Evolutionary conservation across 2,329 filamentous ascomycete species (phyloP).

Genomic region (Sporothrix variecibatus): DNA sequence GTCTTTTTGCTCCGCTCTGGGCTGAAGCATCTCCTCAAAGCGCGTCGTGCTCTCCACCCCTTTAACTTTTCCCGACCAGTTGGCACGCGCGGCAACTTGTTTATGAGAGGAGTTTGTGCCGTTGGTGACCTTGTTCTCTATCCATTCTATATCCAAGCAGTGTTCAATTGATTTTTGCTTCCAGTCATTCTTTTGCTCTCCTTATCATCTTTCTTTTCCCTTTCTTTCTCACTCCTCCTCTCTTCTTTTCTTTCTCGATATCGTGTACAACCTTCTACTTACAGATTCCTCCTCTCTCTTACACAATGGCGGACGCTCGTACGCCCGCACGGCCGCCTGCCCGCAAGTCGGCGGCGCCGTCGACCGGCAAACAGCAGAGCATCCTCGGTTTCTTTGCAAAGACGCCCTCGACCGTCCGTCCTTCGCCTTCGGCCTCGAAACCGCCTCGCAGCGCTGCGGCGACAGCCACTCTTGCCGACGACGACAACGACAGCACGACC

Average conservation of each 20-base stretch:
- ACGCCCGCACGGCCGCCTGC: constrained; percentile 42
- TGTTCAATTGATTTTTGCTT: background rate
- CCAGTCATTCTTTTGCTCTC: background rate
- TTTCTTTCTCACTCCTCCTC: background rate
- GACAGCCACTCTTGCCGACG: constrained; percentile 19
- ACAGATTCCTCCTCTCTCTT: background rate
- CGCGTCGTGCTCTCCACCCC: constrained; percentile 26
- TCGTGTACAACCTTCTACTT: background rate
- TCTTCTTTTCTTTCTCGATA: background rate
- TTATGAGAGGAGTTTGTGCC: background rate
- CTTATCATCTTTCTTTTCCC: background rate
- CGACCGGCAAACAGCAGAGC: constrained; percentile 64
- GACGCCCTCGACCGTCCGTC: constrained; percentile 36
- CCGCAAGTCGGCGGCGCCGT: constrained; percentile 48
- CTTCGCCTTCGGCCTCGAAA: constrained; percentile 29
- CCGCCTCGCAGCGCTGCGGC: constrained; percentile 34
- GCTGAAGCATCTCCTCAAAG: background rate
- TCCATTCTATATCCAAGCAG: background rate
- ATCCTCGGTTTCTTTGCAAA: constrained; percentile 82
- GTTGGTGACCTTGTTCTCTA: constrained; percentile 7
- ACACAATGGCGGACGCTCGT: constrained; percentile 39
- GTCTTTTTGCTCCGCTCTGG: constrained; percentile 9
- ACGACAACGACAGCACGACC: constrained; percentile 27
- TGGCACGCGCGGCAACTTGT: constrained; percentile 9
- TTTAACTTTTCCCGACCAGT: constrained; percentile 4